phyloP scores from a whole-genome alignment of 176 grass and related monocot species.

The Cenchrus purpureus region DNA sequence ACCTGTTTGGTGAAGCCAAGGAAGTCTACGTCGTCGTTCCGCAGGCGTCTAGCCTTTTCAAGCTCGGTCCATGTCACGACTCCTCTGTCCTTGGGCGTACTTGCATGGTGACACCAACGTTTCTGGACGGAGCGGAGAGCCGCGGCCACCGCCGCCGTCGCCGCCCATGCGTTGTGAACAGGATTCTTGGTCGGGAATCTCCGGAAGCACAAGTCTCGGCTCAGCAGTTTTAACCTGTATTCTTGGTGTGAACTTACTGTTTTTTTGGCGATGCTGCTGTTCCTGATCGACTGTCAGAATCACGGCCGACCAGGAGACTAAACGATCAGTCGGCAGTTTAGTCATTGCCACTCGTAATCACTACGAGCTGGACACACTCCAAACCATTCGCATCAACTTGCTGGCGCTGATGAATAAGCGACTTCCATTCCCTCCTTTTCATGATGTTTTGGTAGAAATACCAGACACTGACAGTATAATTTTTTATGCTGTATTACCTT shows the following conservation, averaged over 20 bases:
- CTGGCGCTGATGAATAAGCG: not conserved
- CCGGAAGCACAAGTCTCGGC: not conserved
- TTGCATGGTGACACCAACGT: not conserved
- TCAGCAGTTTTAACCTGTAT: not conserved
- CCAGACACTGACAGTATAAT: not conserved
- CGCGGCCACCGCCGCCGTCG: not conserved
- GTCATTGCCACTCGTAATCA: constrained; percentile 17
- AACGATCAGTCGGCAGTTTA: not conserved
- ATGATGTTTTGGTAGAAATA: not conserved
- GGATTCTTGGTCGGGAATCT: constrained; percentile 19
- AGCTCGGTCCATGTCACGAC: not conserved
- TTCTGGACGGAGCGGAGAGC: not conserved
- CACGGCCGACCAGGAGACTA: not conserved
- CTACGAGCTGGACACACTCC: not conserved
- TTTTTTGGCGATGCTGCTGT: not conserved
- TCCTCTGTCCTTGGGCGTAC: not conserved
- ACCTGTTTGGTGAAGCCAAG: not conserved
- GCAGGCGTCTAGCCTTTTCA: constrained; percentile 2
- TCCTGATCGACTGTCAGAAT: not conserved
- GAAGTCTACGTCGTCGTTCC: constrained; percentile 5
- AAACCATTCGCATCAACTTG: not conserved
- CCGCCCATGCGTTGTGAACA: not conserved
- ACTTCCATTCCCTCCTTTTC: not conserved
- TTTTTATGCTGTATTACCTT: too few relatives aligned
- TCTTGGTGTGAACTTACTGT: constrained; percentile 20